Evolutionary conservation across 305 asterid genomes (phyloP).

Genomic region (Petunia hybrid): DNA sequence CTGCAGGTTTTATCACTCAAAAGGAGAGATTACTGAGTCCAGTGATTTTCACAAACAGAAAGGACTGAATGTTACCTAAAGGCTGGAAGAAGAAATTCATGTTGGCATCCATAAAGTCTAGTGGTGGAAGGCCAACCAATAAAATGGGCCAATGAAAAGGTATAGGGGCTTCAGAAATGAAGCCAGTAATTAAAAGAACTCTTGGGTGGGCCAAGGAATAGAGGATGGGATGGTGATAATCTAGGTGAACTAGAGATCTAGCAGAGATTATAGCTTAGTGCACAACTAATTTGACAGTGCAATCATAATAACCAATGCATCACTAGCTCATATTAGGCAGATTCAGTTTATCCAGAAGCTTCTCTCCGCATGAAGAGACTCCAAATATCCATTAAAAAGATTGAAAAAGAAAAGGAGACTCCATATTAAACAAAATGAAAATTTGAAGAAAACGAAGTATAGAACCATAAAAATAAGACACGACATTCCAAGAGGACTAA

Average conservation of each 20-base stretch:
- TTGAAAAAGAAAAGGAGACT: neutral
- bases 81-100: neutral
- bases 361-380: neutral
- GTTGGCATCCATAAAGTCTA: neutral
- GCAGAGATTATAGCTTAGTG: conserved; percentile 13
- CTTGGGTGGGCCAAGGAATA: conserved; percentile 17
- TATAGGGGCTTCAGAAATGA: neutral
- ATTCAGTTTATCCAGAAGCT: neutral
- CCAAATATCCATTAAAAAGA: neutral
- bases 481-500: neutral
- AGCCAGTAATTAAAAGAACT: neutral
- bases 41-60: conserved; percentile 10
- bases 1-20: conserved; percentile 6
- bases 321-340: neutral
- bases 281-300: neutral
- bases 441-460: neutral
- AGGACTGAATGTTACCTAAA: neutral
- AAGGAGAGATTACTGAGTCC: neutral
- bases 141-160: neutral
- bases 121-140: neutral
- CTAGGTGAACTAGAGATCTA: neutral
- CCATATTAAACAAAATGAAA: neutral
- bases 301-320: neutral
- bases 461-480: neutral
- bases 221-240: neutral